Evolutionary conservation across 768 basidiomycete genomes (phyloP).

Genomic region (Dendrothele bispora): DNA sequence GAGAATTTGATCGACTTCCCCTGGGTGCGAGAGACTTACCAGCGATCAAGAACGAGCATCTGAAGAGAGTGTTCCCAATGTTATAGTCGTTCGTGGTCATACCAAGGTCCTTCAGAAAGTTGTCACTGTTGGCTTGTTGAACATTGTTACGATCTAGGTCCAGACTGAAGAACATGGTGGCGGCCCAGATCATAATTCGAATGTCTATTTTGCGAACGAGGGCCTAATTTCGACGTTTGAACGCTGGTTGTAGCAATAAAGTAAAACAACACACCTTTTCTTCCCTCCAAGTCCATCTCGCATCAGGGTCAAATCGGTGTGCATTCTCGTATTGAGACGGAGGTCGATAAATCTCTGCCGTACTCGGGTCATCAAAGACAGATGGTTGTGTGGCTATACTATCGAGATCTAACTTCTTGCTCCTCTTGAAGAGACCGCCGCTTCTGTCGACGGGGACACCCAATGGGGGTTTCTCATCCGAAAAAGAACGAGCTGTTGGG

Average conservation of each 20-base stretch:
- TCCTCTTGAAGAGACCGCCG: conserved; percentile 29
- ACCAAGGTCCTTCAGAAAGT: conserved; percentile 59
- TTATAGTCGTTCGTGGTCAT: conserved; percentile 68
- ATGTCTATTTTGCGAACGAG: conserved; percentile 61
- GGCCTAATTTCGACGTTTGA: conserved; percentile 25
- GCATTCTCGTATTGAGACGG: conserved; percentile 57
- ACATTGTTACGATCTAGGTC: conserved; percentile 63
- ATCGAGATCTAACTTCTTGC: conserved; percentile 39
- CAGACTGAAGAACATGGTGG: conserved; percentile 62
- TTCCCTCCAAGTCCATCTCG: conserved; percentile 73
- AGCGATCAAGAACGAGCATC: conserved; percentile 44
- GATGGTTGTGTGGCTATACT: conserved; percentile 60
- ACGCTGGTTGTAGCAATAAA: background rate
- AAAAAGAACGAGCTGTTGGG: conserved; percentile 8
- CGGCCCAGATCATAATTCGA: conserved; percentile 60
- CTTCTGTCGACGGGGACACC: conserved; percentile 27
- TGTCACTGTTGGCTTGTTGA: conserved; percentile 68
- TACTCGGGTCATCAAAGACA: conserved; percentile 58
- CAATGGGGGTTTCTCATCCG: conserved; percentile 27
- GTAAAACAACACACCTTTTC: conserved; percentile 42
- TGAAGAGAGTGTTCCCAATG: conserved; percentile 60
- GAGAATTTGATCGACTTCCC: background rate
- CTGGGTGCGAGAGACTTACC: conserved; percentile 22
- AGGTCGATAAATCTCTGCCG: conserved; percentile 51
- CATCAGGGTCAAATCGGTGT: conserved; percentile 62